Percentiles rank a stretch among this genome's conserved stretches.
Conservation (phyloP, 805 yeast species). For the Kluyveromyces wickerhamii region DNA sequence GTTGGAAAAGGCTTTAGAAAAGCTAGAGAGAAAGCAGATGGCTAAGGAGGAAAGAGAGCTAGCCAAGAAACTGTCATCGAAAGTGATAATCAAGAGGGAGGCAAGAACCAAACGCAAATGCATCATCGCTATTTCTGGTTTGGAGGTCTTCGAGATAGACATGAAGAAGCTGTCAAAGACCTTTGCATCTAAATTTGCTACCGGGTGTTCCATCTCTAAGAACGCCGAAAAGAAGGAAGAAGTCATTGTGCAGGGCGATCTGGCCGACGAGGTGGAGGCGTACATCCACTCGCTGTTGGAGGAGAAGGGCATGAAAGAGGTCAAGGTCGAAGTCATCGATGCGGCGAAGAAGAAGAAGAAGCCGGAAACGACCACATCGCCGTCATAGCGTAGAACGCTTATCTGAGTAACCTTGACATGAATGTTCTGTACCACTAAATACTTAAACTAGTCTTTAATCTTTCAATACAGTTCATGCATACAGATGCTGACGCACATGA, state of each 20-base stretch:
- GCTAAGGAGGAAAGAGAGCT: slow-evolving; percentile 78
- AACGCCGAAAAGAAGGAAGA: slow-evolving; percentile 89
- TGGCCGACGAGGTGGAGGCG: slow-evolving; percentile 81
- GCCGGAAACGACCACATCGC: slow-evolving; percentile 12
- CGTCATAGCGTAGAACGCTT: too few relatives aligned
- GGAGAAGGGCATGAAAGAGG: slow-evolving; percentile 74
- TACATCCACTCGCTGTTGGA: slow-evolving; percentile 62
- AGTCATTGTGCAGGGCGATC: slow-evolving; percentile 89
- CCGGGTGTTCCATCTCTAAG: slow-evolving; percentile 89
- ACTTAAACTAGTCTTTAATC: too few relatives aligned
- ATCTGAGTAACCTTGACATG: too few relatives aligned
- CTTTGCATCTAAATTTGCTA: slow-evolving; percentile 89
- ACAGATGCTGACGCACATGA: too few relatives aligned
- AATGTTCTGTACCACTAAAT: too few relatives aligned
- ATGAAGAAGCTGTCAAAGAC: slow-evolving; percentile 86
- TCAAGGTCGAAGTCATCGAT: slow-evolving; percentile 83
- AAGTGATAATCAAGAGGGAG: slow-evolving; percentile 74
- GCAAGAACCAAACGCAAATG: slow-evolving; percentile 87
- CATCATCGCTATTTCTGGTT: slow-evolving; percentile 76
- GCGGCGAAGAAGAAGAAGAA: slow-evolving; percentile 68
- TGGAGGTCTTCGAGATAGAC: slow-evolving; percentile 83
- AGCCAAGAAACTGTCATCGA: slow-evolving; percentile 68
- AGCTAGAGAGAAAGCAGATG: slow-evolving; percentile 79
- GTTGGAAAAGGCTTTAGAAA: slow-evolving; percentile 72
- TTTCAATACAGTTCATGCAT: too few relatives aligned